A percentile compares a stretch with the other conserved stretches of the same genome.
These are phyloP conservation scores for Rhizopogon roseolus DNA, from an alignment of 768 basidiomycete species.

Conservation along the genomic window DNA sequence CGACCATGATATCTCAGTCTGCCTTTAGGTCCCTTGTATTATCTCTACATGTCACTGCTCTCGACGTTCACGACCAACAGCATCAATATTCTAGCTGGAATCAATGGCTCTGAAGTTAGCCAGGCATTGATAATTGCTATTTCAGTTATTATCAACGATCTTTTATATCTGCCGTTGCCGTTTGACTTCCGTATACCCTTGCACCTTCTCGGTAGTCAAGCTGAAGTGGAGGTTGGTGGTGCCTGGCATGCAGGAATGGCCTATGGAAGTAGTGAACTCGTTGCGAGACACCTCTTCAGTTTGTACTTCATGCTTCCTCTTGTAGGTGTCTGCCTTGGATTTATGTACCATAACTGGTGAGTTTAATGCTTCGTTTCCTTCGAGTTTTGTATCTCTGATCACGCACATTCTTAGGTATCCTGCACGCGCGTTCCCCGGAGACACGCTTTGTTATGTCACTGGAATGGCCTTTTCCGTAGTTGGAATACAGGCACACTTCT, in stretches of 20 bases:
- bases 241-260: conserved; percentile 83
- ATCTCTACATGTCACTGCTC: conserved; percentile 91
- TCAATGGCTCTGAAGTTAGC: conserved; percentile 93
- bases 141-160: conserved; percentile 88
- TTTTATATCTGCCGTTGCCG: conserved; percentile 91
- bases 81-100: conserved; percentile 97
- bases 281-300: conserved; percentile 92
- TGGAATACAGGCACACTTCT: conserved; percentile 95
- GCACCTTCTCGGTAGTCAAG: conserved; percentile 60
- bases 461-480: conserved; percentile 99
- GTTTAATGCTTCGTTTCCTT: conserved; percentile 19
- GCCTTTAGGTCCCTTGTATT: conserved; percentile 81
- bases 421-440: conserved; percentile 90
- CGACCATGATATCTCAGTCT: conserved; percentile 2
- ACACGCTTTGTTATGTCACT: conserved; percentile 95
- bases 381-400: background rate
- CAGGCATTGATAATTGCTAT: conserved; percentile 91
- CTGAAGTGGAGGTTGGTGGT: conserved; percentile 71
- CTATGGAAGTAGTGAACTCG: conserved; percentile 79
- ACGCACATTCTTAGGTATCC: conserved; percentile 69
- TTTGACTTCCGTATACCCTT: conserved; percentile 67
- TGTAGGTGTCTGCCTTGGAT: conserved; percentile 83
- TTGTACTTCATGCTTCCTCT: conserved; percentile 96
- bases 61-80: conserved; percentile 97
- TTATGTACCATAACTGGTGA: conserved; percentile 95